phyloP scores from a whole-genome alignment of 345 rosid species.

The Ceriops decandra region DNA sequence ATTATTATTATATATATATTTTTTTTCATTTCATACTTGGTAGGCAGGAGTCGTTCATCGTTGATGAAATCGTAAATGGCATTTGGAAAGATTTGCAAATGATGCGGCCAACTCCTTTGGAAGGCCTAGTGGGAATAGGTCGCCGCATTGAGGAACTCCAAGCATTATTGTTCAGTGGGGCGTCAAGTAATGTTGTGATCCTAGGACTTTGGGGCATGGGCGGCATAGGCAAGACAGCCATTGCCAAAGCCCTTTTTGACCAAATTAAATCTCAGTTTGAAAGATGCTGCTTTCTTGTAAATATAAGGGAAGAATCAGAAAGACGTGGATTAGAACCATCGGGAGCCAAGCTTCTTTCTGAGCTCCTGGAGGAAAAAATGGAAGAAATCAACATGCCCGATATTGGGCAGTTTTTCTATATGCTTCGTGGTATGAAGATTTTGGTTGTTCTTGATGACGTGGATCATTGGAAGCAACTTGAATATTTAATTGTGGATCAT shows the following conservation, averaged over 20 bases:
- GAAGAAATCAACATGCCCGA: neutral
- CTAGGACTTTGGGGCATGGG: neutral
- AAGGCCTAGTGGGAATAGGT: no score
- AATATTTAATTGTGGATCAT: neutral
- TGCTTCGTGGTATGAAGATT: neutral
- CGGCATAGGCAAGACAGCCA: neutral
- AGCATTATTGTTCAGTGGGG: neutral
- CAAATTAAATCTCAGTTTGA: neutral
- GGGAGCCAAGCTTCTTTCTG: no score
- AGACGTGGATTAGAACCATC: no score
- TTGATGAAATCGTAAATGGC: no score
- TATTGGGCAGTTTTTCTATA: neutral
- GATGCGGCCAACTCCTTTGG: no score
- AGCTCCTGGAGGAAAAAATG: no score
- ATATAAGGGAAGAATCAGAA: neutral
- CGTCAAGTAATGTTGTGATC: neutral
- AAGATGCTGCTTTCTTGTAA: neutral
- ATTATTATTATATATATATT: no score
- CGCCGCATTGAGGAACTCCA: no score
- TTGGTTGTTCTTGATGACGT: conserved; percentile 4
- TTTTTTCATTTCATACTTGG: no score
- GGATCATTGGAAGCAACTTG: neutral
- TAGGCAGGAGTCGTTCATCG: no score
- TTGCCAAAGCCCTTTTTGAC: neutral
- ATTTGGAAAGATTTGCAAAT: no score